Percentiles rank a stretch among this genome's conserved stretches.
Evolutionary conservation across 2,329 filamentous ascomycete species (phyloP).

Genomic region (Verticillium albo-atrum): DNA sequence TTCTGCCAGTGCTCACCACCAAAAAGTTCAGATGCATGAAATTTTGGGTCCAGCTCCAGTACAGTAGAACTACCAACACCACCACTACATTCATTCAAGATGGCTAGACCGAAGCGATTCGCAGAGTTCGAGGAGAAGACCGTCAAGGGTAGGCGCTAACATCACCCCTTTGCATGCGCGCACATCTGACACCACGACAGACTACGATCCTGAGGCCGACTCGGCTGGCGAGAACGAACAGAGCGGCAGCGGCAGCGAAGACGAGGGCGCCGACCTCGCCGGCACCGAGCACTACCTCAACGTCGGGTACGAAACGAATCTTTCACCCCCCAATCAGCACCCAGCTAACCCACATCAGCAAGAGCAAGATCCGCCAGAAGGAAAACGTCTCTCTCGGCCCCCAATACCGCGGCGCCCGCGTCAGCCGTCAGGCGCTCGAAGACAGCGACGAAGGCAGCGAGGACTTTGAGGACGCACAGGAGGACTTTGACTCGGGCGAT

Average conservation of each 20-base stretch:
- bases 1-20: conserved; percentile 13
- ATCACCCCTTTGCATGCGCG: background rate
- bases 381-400: conserved; percentile 67
- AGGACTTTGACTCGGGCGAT: conserved; percentile 29
- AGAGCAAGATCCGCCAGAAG: conserved; percentile 77
- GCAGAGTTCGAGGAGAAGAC: conserved; percentile 12
- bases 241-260: conserved; percentile 45
- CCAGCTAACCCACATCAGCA: conserved; percentile 38
- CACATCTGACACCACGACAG: conserved; percentile 2
- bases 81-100: background rate
- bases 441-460: conserved; percentile 48
- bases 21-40: conserved; percentile 15
- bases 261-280: conserved; percentile 45
- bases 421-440: conserved; percentile 65
- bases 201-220: conserved; percentile 13
- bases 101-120: conserved; percentile 2
- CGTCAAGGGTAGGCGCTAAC: conserved; percentile 7
- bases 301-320: conserved; percentile 54
- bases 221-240: conserved; percentile 18
- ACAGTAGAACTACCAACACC: background rate
- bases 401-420: conserved; percentile 72
- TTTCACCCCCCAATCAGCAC: background rate
- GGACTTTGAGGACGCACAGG: conserved; percentile 32
- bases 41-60: conserved; percentile 6
- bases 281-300: conserved; percentile 84